Evolutionary conservation across 148 eudicot genomes (phyloP), one percentile per base, ranked within the genome.

Genomic region (Tetragonia tetragonoides): DNA sequence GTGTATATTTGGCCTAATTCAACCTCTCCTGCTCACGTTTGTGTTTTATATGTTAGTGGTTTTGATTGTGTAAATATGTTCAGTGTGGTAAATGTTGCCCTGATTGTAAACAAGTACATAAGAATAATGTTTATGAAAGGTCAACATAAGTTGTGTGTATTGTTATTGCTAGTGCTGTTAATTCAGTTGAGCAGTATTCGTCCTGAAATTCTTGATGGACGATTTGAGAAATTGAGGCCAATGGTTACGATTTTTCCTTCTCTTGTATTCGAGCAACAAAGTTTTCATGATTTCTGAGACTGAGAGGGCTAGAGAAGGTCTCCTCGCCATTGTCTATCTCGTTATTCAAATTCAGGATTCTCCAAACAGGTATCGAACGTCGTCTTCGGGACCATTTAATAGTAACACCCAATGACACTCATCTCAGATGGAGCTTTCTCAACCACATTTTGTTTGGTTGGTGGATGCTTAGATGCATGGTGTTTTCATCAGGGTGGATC

Each of bases 1-100:
- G 80, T 70, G 81, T 78, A 0, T 70, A 56, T 64, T 75, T 78
- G 74, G 85, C 88, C 80, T 90, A 79, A 66, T 54, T 53, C 28
- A 10, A 63, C 21, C 10, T 66, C 51, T 37, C 21, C n/a, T 8
- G 17, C 59, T 20, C 14, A 18, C 39, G 17, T 14, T 11, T 46
- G 73, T 69, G 57, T 69, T 69, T 17, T 57, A 6, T 57, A 16
- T 57, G 61, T 7, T 49, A 16, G 7, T 57, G n/a, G 3, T 18
- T 17, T 57, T 57, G 23, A n/a, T 9, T 20, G 5, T 60, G n/a
- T n/a, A 20, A 17, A 17, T 60, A 3, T 20, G 21, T 57, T 20
- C 28, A 10, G 59, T 49, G 53, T 54, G 59, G 59, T 12, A 28
- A 12, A 10, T 54, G 59, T 54, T 15, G 10, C n/a, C n/a, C 28